Percentiles rank a stretch among this genome's conserved stretches.
These are phyloP conservation scores for Tuber brumale DNA, from an alignment of 495 filamentous ascomycete genomes.

Conservation along the genomic window DNA sequence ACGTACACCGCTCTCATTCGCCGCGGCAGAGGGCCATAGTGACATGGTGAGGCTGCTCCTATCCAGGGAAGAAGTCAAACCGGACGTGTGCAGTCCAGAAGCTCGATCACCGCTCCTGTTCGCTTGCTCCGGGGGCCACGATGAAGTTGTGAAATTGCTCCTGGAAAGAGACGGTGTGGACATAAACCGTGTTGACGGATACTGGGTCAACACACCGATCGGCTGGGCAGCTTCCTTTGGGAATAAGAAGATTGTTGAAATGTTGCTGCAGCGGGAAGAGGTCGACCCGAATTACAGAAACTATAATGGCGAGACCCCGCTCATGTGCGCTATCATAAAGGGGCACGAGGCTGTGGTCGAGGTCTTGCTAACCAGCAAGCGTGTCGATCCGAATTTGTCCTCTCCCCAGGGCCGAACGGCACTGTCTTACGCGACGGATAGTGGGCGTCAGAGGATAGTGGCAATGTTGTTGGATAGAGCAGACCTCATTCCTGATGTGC, in stretches of 20 bases:
- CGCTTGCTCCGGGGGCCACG: not conserved
- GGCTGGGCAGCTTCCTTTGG: not conserved
- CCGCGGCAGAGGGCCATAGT: not conserved
- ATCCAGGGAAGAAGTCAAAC: not conserved
- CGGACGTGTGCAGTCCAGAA: not conserved
- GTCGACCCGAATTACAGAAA: not conserved
- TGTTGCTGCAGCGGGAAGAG: not conserved
- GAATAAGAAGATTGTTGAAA: not conserved
- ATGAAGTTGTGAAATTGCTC: not conserved
- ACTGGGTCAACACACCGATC: not conserved
- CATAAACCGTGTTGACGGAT: not conserved
- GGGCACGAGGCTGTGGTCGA: not conserved
- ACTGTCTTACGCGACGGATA: conserved; percentile 26
- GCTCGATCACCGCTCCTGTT: not conserved
- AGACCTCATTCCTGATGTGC: not conserved
- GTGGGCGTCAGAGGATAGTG: conserved; percentile 17
- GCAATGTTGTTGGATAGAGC: conserved; percentile 10
- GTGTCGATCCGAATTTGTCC: not conserved
- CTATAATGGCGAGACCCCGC: not conserved
- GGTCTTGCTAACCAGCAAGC: not conserved
- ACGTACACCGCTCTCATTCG: not conserved
- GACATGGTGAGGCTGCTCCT: not conserved
- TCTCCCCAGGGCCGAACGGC: conserved; percentile 14
- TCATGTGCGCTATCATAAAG: not conserved
- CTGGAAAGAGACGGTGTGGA: not conserved